A percentile compares a stretch with the other conserved stretches of the same genome.
Evolutionary conservation across 176 grass and related monocot species (phyloP).

Genomic region (Leersia perrieri): DNA sequence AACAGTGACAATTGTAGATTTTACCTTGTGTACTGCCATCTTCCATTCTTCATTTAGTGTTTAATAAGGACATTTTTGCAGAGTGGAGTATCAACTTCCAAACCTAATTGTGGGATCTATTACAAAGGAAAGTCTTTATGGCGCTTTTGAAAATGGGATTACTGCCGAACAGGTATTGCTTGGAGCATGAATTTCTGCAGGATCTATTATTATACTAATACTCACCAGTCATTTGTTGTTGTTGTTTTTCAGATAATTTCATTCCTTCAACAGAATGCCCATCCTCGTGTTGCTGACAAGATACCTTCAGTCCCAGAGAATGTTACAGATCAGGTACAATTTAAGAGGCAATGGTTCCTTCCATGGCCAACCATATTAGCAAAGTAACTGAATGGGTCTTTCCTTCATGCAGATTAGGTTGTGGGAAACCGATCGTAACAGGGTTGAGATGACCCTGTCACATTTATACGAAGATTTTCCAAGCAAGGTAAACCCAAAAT

Average conservation of each 20-base stretch:
- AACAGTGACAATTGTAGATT: background rate
- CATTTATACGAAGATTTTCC: constrained; percentile 93
- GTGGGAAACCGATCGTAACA: constrained; percentile 86
- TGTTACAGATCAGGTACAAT: constrained; percentile 74
- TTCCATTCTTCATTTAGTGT: constrained; percentile 11
- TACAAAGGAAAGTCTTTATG: constrained; percentile 93
- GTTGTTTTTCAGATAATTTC: constrained; percentile 66
- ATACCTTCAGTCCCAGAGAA: constrained; percentile 69
- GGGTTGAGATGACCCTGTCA: constrained; percentile 63
- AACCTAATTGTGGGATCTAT: constrained; percentile 90
- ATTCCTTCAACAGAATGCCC: constrained; percentile 89
- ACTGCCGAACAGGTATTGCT: constrained; percentile 75
- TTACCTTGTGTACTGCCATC: background rate
- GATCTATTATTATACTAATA: constrained; percentile 7
- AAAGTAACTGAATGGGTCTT: background rate
- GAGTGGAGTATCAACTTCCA: constrained; percentile 94
- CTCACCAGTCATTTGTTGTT: background rate
- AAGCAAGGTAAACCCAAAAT: constrained; percentile 54
- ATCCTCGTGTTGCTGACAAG: constrained; percentile 80
- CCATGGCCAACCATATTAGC: background rate
- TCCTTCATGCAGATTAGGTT: constrained; percentile 65
- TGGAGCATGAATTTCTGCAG: background rate
- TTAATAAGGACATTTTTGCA: constrained; percentile 24
- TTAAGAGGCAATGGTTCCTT: background rate
- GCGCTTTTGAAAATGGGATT: constrained; percentile 92